These are phyloP conservation scores for Colletotrichum somersetense DNA, from an alignment of 2,329 filamentous ascomycete species.

Conservation along the genomic window DNA sequence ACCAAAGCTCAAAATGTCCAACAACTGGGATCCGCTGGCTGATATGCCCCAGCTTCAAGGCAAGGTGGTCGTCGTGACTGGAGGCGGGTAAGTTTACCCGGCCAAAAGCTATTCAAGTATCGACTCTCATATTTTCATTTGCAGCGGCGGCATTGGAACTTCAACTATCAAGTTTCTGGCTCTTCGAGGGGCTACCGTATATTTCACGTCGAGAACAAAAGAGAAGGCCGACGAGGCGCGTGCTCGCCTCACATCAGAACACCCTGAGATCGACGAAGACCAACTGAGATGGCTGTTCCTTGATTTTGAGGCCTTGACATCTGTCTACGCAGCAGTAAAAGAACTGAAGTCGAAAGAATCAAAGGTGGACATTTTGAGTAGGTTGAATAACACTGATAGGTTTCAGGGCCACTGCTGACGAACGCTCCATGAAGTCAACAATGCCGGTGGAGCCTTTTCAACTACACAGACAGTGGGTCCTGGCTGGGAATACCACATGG, in stretches of 20 bases:
- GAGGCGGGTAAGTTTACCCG: slow-evolving; percentile 44
- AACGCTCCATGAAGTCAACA: slow-evolving; percentile 44
- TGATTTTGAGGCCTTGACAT: slow-evolving; percentile 45
- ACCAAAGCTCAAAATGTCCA: slow-evolving; percentile 5
- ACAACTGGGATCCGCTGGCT: slow-evolving; percentile 37
- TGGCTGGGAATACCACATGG: slow-evolving; percentile 47
- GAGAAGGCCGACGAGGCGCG: slow-evolving; percentile 40
- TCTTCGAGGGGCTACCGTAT: slow-evolving; percentile 46
- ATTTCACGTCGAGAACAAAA: slow-evolving; percentile 45
- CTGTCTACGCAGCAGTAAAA: slow-evolving; percentile 42
- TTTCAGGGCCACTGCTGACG: not conserved
- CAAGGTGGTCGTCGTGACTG: slow-evolving; percentile 47
- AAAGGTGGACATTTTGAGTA: slow-evolving; percentile 48
- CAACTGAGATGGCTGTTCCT: slow-evolving; percentile 43
- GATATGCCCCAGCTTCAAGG: slow-evolving; percentile 45
- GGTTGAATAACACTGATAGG: not conserved
- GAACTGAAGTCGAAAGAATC: slow-evolving; percentile 43
- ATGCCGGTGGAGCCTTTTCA: slow-evolving; percentile 38
- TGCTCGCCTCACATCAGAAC: slow-evolving; percentile 21
- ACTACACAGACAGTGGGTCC: slow-evolving; percentile 30
- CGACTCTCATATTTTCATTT: not conserved
- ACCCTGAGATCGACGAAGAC: slow-evolving; percentile 34
- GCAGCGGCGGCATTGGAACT: slow-evolving; percentile 45
- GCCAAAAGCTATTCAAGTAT: too few relatives aligned
- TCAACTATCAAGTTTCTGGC: slow-evolving; percentile 46